Conservation (phyloP, 208 protist species). For the Naegleria lovaniensis region DNA sequence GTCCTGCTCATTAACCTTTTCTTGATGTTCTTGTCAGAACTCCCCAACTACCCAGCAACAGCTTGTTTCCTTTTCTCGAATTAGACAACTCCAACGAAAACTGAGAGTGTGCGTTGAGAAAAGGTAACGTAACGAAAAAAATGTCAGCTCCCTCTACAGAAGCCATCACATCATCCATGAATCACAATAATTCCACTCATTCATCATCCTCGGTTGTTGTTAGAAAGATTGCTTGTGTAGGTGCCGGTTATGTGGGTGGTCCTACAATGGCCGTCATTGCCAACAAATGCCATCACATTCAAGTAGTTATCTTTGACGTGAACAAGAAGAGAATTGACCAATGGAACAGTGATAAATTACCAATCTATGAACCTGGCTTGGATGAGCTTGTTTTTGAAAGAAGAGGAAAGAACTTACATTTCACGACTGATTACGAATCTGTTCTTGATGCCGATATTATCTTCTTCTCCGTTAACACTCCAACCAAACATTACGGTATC, state of each 20-base stretch:
- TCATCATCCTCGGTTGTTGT: neutral
- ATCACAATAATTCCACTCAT: too few species aligned
- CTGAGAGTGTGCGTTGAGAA: too few species aligned
- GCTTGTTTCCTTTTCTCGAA: too few species aligned
- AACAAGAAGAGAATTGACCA: conserved; percentile 70
- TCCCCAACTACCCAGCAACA: too few species aligned
- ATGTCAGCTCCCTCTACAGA: too few species aligned
- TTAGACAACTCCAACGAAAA: too few species aligned
- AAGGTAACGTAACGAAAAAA: too few species aligned
- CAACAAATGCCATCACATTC: conserved; percentile 75
- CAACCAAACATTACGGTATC: conserved; percentile 87
- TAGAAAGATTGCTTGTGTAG: neutral
- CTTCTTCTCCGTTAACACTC: conserved; percentile 94
- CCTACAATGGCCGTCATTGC: conserved; percentile 93
- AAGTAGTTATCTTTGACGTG: conserved; percentile 82
- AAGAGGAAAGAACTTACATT: conserved; percentile 83
- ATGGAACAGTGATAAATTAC: conserved; percentile 80
- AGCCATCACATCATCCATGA: too few species aligned
- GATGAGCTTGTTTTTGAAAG: conserved; percentile 65
- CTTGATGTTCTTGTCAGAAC: too few species aligned
- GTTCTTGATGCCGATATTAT: conserved; percentile 80
- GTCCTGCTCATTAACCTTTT: too few species aligned
- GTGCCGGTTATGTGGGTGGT: conserved; percentile 90
- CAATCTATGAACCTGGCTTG: conserved; percentile 91
- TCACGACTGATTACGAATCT: conserved; percentile 71